Base-by-base conservation (phyloP, 2,329 filamentous ascomycete species). In the Zymoseptoria brevis region DNA sequence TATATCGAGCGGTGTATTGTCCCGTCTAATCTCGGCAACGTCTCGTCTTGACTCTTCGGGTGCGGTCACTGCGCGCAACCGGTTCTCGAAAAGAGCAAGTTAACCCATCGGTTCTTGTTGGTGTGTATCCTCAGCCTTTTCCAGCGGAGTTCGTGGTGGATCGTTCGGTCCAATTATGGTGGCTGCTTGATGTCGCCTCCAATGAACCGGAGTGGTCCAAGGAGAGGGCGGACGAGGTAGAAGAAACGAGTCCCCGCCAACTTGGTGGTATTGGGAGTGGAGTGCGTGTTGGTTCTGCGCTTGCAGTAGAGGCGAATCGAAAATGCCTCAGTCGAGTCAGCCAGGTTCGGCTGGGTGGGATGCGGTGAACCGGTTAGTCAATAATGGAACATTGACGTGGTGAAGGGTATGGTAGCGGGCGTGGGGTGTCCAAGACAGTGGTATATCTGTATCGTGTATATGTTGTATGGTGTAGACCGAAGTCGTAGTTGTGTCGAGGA, bases 161-260 rank as follows among this genome's bases (percentile, higher is more conserved):
- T 51, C 16, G 22, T 30, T 67, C 75, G 75, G 75, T 69, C 81
- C 76, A 93, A 79, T 96, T 97, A 97, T 83, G 93, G 93, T 75
- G 94, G 93, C 80, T 96, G 93, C 82, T 91, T 94, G 64, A 72
- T 67, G 82, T 94, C 90, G 81, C 91, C 89, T 88, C 93, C 92
- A 82, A 93, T 93, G 86, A 95, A 91, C 91, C 91, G 90, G 82
- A 87, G 86, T 78, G 91, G 93, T 82, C 90, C 90, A 76, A 93
- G 87, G 80, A 96, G 89, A 84, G 90, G 92, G 82, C 87, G 87
- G 75, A 87, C 81, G 79, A 87, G 87, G 76, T 86, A 87, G 76
- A 88, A 84, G 78, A 82, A 81, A 78, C 82, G 84, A 85, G 86
- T 80, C 83, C 88, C 88, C 90, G 90, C 90, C 90, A 95, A 95